Evolutionary conservation across 2,329 filamentous ascomycete genomes (phyloP).

Genomic region (Trichoderma endophyticum): DNA sequence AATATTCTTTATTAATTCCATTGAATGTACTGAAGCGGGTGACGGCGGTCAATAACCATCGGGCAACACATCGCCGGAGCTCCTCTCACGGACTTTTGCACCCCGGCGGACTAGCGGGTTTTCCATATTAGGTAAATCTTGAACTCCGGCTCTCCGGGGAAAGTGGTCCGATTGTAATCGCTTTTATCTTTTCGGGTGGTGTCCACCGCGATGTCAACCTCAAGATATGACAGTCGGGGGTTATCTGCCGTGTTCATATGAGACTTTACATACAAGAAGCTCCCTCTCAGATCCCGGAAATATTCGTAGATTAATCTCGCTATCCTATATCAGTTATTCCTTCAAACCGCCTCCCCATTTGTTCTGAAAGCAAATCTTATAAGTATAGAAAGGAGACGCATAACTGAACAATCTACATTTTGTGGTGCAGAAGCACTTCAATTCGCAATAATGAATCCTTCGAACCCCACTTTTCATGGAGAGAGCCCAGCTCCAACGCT

Average conservation of each 20-base stretch:
- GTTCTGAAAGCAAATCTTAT: background rate
- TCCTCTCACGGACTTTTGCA: background rate
- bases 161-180: background rate
- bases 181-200: background rate
- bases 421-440: background rate
- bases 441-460: background rate
- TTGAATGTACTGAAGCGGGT: background rate
- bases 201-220: background rate
- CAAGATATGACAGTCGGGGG: background rate
- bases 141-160: background rate
- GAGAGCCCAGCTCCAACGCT: background rate
- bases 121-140: background rate
- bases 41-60: background rate
- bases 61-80: background rate
- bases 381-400: background rate
- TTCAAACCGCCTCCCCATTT: background rate
- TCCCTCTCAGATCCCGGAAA: background rate
- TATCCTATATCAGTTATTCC: background rate
- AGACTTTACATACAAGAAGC: background rate
- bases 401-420: background rate
- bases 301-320: background rate
- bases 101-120: background rate
- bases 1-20: background rate
- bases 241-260: background rate
- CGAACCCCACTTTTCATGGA: background rate